Conservation (phyloP, 2,329 filamentous ascomycete species). For the Ophiocordyceps sinensis region DNA sequence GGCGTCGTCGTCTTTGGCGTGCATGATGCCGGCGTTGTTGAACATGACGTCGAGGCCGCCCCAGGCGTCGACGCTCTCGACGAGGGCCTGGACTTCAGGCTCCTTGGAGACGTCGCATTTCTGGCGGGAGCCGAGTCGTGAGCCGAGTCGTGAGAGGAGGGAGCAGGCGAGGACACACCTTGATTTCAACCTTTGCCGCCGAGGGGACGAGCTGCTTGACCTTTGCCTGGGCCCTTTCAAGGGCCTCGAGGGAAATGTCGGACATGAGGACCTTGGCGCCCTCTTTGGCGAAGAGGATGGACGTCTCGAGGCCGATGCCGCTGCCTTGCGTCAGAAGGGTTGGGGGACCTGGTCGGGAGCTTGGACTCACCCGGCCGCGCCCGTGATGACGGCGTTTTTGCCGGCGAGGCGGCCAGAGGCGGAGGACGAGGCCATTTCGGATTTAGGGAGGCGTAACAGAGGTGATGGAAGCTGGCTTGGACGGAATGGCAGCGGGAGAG, state of each 20-base stretch:
- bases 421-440: constrained; percentile 12
- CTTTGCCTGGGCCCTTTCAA: constrained; percentile 63
- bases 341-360: no score
- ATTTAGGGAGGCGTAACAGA: no score
- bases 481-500: no score
- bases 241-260: constrained; percentile 66
- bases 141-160: no score
- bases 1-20: constrained; percentile 65
- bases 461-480: no score
- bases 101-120: constrained; percentile 75
- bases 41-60: constrained; percentile 86
- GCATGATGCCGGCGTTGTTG: constrained; percentile 98
- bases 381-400: constrained; percentile 62
- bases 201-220: constrained; percentile 57
- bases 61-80: constrained; percentile 66
- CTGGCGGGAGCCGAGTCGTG: constrained; percentile 4
- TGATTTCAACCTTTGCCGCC: constrained; percentile 45
- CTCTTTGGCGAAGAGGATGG: constrained; percentile 78
- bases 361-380: constrained; percentile 64
- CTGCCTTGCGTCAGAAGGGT: constrained; percentile 32
- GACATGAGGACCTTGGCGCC: constrained; percentile 75
- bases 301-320: constrained; percentile 85
- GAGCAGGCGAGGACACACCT: constrained; percentile 18
- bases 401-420: constrained; percentile 36
- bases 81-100: constrained; percentile 56